Evolutionary conservation across 331 rosid genomes (phyloP), one percentile per base, ranked within the genome.

Genomic region (Spiraea crenata): DNA sequence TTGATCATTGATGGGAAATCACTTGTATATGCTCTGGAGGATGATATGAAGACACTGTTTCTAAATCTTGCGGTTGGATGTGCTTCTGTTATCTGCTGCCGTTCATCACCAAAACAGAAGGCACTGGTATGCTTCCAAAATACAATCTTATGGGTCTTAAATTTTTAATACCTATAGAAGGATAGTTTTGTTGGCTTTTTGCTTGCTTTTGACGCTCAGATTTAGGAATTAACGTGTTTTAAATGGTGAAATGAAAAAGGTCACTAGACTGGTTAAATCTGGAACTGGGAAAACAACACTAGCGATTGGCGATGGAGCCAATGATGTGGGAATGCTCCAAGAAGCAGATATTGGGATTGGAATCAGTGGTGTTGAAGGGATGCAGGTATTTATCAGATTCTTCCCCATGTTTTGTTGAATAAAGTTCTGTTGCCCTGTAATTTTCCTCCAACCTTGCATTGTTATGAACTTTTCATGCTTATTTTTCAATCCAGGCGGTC

Each of bases 251-350:
- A 75, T 57, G 15, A 12, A 70, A 79, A 15, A 95, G 99, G 99
- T 95, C 47, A 89, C 99, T 52, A 89, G 98, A 77, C 87, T 95
- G 5, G 99, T 95, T 38, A 95, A 91, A 82, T 74, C 81, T 78
- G 96, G 92, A 81, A 91, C 92, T 46, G 90, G 92, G 47, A 95
- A 86, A 89, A 95, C 98, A 25, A 95, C 98, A 16, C 86, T 95
- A 68, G 99, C 98, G 5, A 85, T 95, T 14, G 99, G 99, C 20
- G 99, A 95, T 58, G 99, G 99, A 57, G 99, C 99, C 80, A 95
- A 95, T 75, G 99, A 95, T 77, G 99, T 95, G 42, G 98, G 99
- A 67, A 95, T 95, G 99, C 99, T 95, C 82, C 99, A 95, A 91
- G 99, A 95, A 84, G 99, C 99, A 13, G 98, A 95, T 73, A 95